Base-by-base conservation (phyloP, 148 eudicot genomes). In the Bassia scoparia region DNA sequence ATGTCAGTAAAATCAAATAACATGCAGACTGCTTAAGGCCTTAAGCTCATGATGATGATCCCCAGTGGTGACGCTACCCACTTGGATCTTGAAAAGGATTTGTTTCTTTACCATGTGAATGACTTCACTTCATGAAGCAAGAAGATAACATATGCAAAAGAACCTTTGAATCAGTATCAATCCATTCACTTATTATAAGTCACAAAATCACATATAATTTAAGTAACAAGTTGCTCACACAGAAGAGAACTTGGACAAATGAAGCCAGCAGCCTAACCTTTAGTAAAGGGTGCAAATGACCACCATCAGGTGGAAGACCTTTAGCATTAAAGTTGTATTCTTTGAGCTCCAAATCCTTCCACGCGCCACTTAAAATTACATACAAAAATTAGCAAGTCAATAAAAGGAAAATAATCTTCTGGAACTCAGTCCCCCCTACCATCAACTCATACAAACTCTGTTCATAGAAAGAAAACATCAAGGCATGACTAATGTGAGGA, bases 241-340 rank as follows among this genome's bases (percentile, higher is more conserved):
- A 70, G 0, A 12, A 61, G 27, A 64, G 9, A 55, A 31, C 34
- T 41, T 8, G 29, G 67, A 30, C 27, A 46, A 75, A 18, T 55
- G 35, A 61, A 70, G 50, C 16, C 10, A 37, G 67, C 56, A 74
- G 43, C 68, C 86, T 74, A 82, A 87, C 99, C 96, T 95, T 95
- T 71, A 89, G 90, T 83, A 95, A 82, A 35, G 99, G 90, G 81
- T 95, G 97, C 69, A 95, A 89, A 73, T 88, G 86, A 74, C 99
- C 99, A 77, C 92, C 88, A 71, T 90, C 99, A 62, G 83, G 27
- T 24, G 90, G 94, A 61, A 79, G 86, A 72, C 99, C 99, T 86
- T 90, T 90, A 69, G 99, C 97, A 74, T 74, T 83, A 79, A 92
- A 90, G 86, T 95, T 95, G 79, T 95, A 95, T 66, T 92, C 96